Percentiles rank a stretch among this genome's conserved stretches.
These are phyloP conservation scores for Escovopsis weberi DNA, from an alignment of 2,329 filamentous ascomycete species.

Conservation along the genomic window DNA sequence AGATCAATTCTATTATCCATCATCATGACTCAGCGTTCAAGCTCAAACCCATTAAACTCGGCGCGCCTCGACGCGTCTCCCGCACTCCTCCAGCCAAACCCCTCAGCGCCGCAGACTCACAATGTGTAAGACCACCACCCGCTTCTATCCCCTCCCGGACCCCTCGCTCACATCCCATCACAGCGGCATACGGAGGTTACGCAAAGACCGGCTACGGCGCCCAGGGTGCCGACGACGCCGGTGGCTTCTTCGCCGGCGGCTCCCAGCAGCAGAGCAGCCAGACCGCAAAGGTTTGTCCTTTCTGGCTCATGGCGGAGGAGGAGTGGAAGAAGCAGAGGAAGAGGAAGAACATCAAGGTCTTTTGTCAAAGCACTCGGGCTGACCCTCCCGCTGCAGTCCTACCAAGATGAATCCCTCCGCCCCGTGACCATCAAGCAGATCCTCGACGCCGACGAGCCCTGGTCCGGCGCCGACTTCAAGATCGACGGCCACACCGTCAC, in stretches of 20 bases:
- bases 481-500: slow-evolving; percentile 65
- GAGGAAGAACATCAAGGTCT: neutral
- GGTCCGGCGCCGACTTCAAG: slow-evolving; percentile 59
- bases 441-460: slow-evolving; percentile 63
- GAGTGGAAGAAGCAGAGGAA: neutral
- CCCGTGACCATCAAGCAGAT: slow-evolving; percentile 95
- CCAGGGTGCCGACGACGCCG: slow-evolving; percentile 43
- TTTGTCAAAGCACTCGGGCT: neutral
- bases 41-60: slow-evolving; percentile 17
- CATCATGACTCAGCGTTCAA: slow-evolving; percentile 1
- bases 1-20: too few species aligned
- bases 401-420: slow-evolving; percentile 73
- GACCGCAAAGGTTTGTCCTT: slow-evolving; percentile 27
- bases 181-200: slow-evolving; percentile 37
- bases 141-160: neutral
- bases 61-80: slow-evolving; percentile 20
- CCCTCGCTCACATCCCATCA: slow-evolving; percentile 3
- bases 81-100: slow-evolving; percentile 4
- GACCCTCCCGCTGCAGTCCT: slow-evolving; percentile 27
- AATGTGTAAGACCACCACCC: slow-evolving; percentile 19
- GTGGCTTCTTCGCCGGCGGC: slow-evolving; percentile 45
- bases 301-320: too few species aligned
- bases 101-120: slow-evolving; percentile 7
- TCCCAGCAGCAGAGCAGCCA: slow-evolving; percentile 48
- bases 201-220: slow-evolving; percentile 33